phyloP scores from a whole-genome alignment of 495 filamentous ascomycete species.

The Penicillium crystallinum region DNA sequence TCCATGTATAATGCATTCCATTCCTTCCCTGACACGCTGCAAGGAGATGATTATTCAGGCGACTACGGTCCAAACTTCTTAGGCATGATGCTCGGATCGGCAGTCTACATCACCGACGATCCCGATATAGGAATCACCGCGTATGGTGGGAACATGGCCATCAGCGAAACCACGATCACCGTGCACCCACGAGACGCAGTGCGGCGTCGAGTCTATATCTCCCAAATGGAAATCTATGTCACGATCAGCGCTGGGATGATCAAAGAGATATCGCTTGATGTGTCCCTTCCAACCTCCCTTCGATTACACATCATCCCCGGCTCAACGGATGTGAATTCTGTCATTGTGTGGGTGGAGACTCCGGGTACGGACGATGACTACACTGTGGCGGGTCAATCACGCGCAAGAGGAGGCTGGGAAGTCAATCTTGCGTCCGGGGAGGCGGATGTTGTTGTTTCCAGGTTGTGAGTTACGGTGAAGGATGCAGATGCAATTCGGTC shows the following conservation, averaged over 20 bases:
- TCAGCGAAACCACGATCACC: too few species aligned
- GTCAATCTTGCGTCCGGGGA: conserved; percentile 5
- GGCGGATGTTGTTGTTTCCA: conserved; percentile 6
- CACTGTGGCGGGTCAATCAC: background rate
- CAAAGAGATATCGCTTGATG: too few species aligned
- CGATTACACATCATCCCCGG: too few species aligned
- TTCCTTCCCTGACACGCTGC: conserved; percentile 44
- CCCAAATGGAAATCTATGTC: too few species aligned
- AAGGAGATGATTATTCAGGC: conserved; percentile 48
- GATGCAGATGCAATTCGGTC: background rate
- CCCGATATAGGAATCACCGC: too few species aligned
- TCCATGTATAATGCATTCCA: conserved; percentile 38
- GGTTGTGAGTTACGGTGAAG: background rate
- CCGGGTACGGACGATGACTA: conserved; percentile 3
- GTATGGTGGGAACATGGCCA: too few species aligned
- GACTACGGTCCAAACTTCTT: conserved; percentile 50
- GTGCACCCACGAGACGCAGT: too few species aligned
- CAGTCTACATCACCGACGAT: too few species aligned
- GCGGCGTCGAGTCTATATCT: too few species aligned
- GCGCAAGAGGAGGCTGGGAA: conserved; percentile 7
- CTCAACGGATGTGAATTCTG: background rate
- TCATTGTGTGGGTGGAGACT: conserved; percentile 11
- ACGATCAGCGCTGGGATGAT: too few species aligned
- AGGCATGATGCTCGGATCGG: conserved; percentile 22
- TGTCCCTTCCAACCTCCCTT: too few species aligned